Evolutionary conservation across 2,329 filamentous ascomycete species (phyloP), one percentile per base, ranked within the genome.

Genomic region (Colletotrichum spinosum): DNA sequence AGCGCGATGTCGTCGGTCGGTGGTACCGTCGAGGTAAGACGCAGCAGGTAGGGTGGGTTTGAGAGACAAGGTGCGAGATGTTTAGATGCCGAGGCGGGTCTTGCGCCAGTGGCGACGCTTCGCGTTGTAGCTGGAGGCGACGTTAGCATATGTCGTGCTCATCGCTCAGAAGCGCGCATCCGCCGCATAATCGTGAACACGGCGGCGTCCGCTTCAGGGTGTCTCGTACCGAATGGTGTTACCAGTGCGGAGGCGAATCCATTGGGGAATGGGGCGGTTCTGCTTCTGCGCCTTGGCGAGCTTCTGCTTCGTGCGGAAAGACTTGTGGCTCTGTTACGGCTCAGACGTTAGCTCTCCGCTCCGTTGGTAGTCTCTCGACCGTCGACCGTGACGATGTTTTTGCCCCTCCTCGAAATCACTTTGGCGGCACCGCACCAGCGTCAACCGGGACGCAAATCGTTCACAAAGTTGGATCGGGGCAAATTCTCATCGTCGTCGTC

Each of bases 241-340:
- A 85, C 90, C 92, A 78, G 96, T 98, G 83, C 95, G 92, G 80
- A 99, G 90, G 82, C 96, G 92, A 83, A 99, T 98, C 96, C 96
- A 99, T 89, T 99, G 96, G 74, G 96, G 96, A 83, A 99, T 97
- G 77, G 96, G 96, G 83, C 96, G 92, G 92, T 99, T 99, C 89
- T 98, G 95, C 91, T 97, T 98, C 90, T 98, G 95, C 82, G 96
- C 96, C 90, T 95, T 97, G 82, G 96, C 96, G 88, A 99, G 94
- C 96, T 99, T 99, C 86, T 97, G 92, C 94, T 99, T 99, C 86
- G 94, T 97, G 84, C 94, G 92, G 94, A 99, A 99, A 82, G 94
- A 93, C 92, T 99, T 99, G 88, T 99, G 94, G 91, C 92, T 95
- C 95, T 98, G 83, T 80, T 58, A n/a, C 49, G 34, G 17, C 50